Conservation (phyloP, 1,284 basidiomycete species). For the Ceratobasidium sp. region DNA sequence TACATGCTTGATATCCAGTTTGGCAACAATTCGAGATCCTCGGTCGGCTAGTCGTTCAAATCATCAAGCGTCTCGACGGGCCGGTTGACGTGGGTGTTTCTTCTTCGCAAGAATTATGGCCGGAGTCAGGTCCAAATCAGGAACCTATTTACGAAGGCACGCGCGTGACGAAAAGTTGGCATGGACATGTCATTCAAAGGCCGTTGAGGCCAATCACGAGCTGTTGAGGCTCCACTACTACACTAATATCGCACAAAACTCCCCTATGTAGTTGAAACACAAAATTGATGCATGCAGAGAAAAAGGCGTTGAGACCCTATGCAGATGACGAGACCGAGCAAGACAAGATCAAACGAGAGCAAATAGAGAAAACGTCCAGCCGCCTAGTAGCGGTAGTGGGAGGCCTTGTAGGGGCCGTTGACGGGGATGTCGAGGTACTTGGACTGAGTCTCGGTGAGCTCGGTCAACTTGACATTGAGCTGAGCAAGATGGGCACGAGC, state of each 20-base stretch:
- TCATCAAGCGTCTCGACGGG: constrained; percentile 8
- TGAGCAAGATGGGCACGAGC: constrained; percentile 93
- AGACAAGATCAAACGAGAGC: constrained; percentile 39
- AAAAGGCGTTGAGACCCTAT: constrained; percentile 43
- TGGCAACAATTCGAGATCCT: not conserved
- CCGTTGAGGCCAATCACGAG: constrained; percentile 40
- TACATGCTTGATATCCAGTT: constrained; percentile 9
- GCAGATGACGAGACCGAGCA: constrained; percentile 20
- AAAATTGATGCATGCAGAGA: constrained; percentile 40
- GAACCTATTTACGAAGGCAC: constrained; percentile 11
- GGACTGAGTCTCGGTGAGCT: constrained; percentile 80
- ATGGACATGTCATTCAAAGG: constrained; percentile 21
- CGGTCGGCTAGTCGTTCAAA: not conserved
- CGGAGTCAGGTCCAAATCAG: not conserved
- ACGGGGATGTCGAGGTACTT: constrained; percentile 92
- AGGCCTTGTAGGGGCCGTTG: constrained; percentile 92
- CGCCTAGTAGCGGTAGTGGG: constrained; percentile 75
- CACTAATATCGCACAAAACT: constrained; percentile 40
- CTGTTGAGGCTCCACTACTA: constrained; percentile 42
- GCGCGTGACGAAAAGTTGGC: not conserved
- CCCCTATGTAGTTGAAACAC: constrained; percentile 43
- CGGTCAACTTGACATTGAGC: constrained; percentile 94
- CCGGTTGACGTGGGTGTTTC: constrained; percentile 11
- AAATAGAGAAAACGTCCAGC: not conserved
- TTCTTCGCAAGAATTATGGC: constrained; percentile 37